phyloP scores from a whole-genome alignment of 1,284 basidiomycete species.

The Vanrija sp. region DNA sequence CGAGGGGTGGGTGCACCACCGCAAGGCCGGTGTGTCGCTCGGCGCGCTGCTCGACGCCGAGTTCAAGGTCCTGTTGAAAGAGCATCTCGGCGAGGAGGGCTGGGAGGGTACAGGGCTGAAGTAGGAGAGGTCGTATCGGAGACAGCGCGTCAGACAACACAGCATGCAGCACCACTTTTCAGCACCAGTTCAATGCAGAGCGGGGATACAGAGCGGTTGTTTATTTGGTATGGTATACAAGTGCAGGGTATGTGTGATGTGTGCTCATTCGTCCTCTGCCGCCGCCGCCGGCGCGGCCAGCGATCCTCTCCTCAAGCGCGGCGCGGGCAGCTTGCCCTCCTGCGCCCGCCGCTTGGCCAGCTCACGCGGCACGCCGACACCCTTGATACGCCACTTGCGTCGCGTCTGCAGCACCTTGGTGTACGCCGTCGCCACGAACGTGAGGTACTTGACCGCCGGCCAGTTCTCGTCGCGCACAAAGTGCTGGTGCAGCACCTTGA shows the following conservation, averaged over 20 bases:
- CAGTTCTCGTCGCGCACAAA: conserved; percentile 34
- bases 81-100: conserved; percentile 55
- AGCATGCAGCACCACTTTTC: conserved; percentile 3
- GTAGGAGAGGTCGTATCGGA: conserved; percentile 4
- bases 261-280: not conserved
- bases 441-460: conserved; percentile 32
- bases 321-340: not conserved
- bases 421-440: conserved; percentile 21
- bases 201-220: too few species aligned
- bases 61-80: conserved; percentile 32
- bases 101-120: conserved; percentile 38
- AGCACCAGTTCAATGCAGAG: not conserved
- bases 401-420: conserved; percentile 30
- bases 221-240: not conserved
- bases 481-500: conserved; percentile 41
- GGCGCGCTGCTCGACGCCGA: conserved; percentile 61
- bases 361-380: conserved; percentile 20
- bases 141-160: too few species aligned
- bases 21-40: conserved; percentile 61
- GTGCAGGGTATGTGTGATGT: conserved; percentile 1
- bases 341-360: not conserved
- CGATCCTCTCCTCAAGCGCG: not conserved
- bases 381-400: conserved; percentile 28
- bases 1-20: conserved; percentile 66
- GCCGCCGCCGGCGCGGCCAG: not conserved